Evolutionary conservation across 495 filamentous ascomycete species (phyloP).

Genomic region (Penicilliopsis zonata): DNA sequence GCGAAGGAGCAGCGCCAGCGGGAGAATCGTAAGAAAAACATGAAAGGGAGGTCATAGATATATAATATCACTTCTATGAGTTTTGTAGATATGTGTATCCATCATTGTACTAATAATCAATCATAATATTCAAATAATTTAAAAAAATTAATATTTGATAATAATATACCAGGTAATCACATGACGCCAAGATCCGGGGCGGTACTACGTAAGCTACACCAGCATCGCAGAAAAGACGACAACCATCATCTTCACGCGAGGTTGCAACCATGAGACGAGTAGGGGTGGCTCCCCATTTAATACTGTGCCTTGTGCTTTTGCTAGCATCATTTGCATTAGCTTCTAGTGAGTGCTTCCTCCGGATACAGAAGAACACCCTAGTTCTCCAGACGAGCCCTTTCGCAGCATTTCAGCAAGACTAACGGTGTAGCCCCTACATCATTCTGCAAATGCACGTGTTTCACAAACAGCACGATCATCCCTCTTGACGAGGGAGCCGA

Average conservation of each 20-base stretch:
- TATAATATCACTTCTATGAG: too few relatives aligned
- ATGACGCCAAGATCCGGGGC: neutral
- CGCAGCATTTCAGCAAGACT: conserved; percentile 3
- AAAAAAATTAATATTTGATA: neutral
- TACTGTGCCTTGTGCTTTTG: conserved; percentile 7
- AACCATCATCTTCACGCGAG: too few relatives aligned
- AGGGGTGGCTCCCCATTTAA: neutral
- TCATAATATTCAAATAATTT: too few relatives aligned
- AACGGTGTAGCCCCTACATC: conserved; percentile 46
- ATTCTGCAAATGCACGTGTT: conserved; percentile 98
- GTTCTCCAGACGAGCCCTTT: neutral
- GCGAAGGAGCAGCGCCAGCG: conserved; percentile 79
- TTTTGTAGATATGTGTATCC: too few relatives aligned
- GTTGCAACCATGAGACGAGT: neutral
- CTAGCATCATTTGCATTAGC: conserved; percentile 15
- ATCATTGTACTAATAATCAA: too few relatives aligned
- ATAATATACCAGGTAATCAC: too few relatives aligned
- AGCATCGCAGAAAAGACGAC: too few relatives aligned
- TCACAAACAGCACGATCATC: conserved; percentile 85
- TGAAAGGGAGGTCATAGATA: conserved; percentile 30
- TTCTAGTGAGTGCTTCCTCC: conserved; percentile 15
- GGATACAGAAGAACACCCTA: neutral
- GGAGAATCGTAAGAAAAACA: conserved; percentile 58
- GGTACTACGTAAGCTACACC: too few relatives aligned
- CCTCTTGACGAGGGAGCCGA: conserved; percentile 22